Evolutionary conservation across 2,329 filamentous ascomycete species (phyloP).

Genomic region (Trichoderma polysporum): DNA sequence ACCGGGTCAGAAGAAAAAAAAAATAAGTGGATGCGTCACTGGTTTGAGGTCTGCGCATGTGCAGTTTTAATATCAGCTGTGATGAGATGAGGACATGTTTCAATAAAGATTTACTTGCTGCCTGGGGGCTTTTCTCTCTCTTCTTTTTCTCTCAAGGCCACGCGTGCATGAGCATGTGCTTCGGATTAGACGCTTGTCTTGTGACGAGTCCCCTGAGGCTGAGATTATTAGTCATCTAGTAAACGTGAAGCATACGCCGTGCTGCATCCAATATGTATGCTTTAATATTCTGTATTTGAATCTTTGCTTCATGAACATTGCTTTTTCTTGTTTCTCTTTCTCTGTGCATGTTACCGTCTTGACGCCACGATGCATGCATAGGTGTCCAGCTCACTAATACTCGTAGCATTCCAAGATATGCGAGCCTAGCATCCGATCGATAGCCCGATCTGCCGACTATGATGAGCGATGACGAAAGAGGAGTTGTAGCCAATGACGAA

Average conservation of each 20-base stretch:
- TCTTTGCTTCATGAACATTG: background rate
- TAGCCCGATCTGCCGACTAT: slow-evolving; percentile 2
- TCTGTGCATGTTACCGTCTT: background rate
- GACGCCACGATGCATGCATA: background rate
- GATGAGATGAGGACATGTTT: slow-evolving; percentile 23
- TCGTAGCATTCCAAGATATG: background rate
- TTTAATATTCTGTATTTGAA: background rate
- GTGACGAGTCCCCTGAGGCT: background rate
- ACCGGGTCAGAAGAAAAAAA: slow-evolving; percentile 2
- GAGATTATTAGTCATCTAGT: too few species aligned
- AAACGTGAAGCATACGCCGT: too few species aligned
- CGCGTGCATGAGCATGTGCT: slow-evolving; percentile 11
- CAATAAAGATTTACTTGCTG: background rate
- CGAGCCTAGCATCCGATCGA: background rate
- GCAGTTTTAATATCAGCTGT: background rate
- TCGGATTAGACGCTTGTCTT: too few species aligned
- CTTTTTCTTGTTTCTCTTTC: background rate
- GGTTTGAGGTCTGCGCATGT: background rate
- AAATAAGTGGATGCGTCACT: slow-evolving; percentile 17
- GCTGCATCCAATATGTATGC: too few species aligned
- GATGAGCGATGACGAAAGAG: slow-evolving; percentile 19
- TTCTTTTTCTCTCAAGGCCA: background rate
- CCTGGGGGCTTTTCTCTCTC: background rate
- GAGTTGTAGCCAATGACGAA: background rate
- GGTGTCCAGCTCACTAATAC: background rate